Percentiles rank a stretch among this genome's conserved stretches.
These are phyloP conservation scores for Typha latifolia DNA, from an alignment of 176 grass and related monocot species.

Conservation along the genomic window DNA sequence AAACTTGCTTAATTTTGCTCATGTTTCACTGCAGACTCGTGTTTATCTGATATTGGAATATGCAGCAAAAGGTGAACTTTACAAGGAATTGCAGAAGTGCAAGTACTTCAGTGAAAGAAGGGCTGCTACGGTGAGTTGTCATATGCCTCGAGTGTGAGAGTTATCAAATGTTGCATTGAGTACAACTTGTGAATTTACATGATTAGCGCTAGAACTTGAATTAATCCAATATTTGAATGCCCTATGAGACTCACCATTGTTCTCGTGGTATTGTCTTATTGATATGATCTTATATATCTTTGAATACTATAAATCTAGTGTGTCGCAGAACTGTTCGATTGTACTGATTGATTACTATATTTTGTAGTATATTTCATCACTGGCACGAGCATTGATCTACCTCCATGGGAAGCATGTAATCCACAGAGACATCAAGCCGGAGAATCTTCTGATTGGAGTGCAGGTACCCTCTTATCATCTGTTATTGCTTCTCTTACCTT, in stretches of 20 bases:
- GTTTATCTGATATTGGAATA: slow-evolving; percentile 94
- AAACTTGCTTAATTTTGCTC: slow-evolving; percentile 11
- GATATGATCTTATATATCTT: background rate
- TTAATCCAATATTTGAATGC: too few relatives aligned
- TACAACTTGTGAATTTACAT: too few relatives aligned
- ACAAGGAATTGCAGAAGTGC: slow-evolving; percentile 87
- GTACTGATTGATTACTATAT: slow-evolving; percentile 7
- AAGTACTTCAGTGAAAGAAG: slow-evolving; percentile 74
- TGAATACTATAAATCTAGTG: background rate
- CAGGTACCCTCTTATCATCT: slow-evolving; percentile 45
- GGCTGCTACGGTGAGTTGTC: slow-evolving; percentile 61
- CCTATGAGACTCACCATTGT: too few relatives aligned
- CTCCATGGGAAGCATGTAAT: slow-evolving; percentile 90
- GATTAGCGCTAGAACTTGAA: too few relatives aligned
- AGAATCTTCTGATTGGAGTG: slow-evolving; percentile 71
- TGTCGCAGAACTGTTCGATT: background rate
- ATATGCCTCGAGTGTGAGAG: background rate
- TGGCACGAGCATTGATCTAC: slow-evolving; percentile 73
- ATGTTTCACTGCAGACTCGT: slow-evolving; percentile 36
- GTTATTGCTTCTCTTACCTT: slow-evolving; percentile 8
- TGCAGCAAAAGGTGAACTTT: slow-evolving; percentile 85
- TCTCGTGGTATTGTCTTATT: too few relatives aligned
- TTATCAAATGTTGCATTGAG: too few relatives aligned
- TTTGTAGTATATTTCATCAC: slow-evolving; percentile 72
- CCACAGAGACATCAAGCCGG: slow-evolving; percentile 93